Evolutionary conservation across 257 asterid species (phyloP).

Genomic region (Osmanthus fragrans): DNA sequence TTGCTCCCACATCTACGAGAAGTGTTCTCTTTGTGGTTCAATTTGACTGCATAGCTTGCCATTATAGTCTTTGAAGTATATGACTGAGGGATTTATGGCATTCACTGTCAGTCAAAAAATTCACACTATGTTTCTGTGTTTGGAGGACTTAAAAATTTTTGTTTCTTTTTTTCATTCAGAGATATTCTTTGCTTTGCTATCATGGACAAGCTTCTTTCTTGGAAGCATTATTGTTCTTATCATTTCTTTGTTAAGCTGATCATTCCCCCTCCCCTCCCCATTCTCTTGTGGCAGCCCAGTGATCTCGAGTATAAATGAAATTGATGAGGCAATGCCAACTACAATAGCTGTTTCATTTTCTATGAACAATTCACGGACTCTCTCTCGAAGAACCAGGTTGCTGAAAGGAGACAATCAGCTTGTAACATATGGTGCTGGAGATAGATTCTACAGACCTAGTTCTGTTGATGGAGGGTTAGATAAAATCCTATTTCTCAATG

Average conservation of each 20-base stretch:
- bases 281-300: conserved; percentile 73
- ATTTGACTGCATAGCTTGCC: conserved; percentile 1
- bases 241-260: conserved; percentile 18
- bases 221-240: background rate
- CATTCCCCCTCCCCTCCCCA: conserved; percentile 21
- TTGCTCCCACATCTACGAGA: conserved; percentile 7
- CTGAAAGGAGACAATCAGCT: conserved; percentile 69
- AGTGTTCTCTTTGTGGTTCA: conserved; percentile 13
- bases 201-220: conserved; percentile 14
- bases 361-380: conserved; percentile 63
- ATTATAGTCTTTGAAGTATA: conserved; percentile 15
- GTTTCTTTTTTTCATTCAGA: conserved; percentile 7
- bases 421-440: conserved; percentile 55
- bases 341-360: conserved; percentile 56
- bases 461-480: conserved; percentile 88
- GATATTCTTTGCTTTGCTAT: conserved; percentile 17
- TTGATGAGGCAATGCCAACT: conserved; percentile 76
- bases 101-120: conserved; percentile 17
- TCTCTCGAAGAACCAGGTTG: conserved; percentile 92
- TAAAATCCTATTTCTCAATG: conserved; percentile 16
- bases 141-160: conserved; percentile 1
- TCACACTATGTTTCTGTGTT: conserved; percentile 12
- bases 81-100: background rate
- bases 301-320: conserved; percentile 60
- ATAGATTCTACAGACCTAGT: conserved; percentile 61